Percentiles rank a stretch among this genome's conserved stretches.
These are phyloP conservation scores for Stephanocyclus meneghinianus DNA, from an alignment of 352 stramenopile genomes.

Conservation along the genomic window DNA sequence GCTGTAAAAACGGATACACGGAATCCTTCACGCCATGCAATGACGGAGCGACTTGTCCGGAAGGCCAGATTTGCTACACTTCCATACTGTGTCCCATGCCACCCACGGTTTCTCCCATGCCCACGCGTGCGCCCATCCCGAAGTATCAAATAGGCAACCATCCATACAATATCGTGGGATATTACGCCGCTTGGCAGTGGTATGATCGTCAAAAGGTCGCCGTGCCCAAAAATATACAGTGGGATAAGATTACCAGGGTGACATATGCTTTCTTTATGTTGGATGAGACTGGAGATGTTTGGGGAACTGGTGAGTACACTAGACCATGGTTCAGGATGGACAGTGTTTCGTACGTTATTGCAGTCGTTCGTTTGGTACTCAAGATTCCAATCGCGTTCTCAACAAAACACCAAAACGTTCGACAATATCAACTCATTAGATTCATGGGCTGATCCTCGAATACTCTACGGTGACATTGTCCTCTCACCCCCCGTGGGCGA, in stretches of 20 bases:
- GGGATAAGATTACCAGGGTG: constrained; percentile 1
- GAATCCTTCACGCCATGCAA: constrained; percentile 20
- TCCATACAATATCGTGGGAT: constrained; percentile 3
- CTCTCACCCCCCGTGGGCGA: not conserved
- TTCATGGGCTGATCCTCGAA: constrained; percentile 18
- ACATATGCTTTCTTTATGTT: constrained; percentile 34
- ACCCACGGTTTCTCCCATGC: constrained; percentile 11
- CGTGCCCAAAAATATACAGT: constrained; percentile 7
- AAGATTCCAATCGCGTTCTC: not conserved
- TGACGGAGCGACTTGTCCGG: constrained; percentile 12
- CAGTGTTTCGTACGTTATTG: not conserved
- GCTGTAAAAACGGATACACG: constrained; percentile 17
- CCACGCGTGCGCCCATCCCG: not conserved
- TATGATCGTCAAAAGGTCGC: constrained; percentile 19
- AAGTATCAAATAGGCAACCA: not conserved
- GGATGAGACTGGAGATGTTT: constrained; percentile 16
- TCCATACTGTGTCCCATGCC: constrained; percentile 30
- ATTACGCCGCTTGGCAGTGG: constrained; percentile 18
- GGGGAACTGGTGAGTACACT: constrained; percentile 7
- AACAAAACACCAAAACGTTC: not conserved
- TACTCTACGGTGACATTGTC: constrained; percentile 2
- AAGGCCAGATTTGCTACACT: constrained; percentile 22
- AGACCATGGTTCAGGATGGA: not conserved
- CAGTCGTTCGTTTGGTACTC: not conserved
- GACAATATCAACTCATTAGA: not conserved